Percentiles rank a stretch among this genome's conserved stretches.
These are phyloP conservation scores for Pichia sp. DNA, from an alignment of 1,139 yeast genomes.

Conservation along the genomic window DNA sequence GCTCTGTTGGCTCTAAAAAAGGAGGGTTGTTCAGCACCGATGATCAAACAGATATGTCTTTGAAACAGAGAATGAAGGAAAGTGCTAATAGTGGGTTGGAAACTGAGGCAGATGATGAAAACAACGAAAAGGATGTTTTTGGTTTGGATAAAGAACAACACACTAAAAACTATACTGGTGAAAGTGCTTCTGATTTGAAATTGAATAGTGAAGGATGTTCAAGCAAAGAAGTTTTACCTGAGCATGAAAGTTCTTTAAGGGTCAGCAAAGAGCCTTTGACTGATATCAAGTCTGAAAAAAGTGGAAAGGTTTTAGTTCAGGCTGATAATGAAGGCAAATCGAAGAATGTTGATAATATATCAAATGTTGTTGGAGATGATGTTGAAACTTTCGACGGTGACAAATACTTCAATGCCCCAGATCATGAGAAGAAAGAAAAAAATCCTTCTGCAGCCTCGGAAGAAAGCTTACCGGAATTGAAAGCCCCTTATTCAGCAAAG, in stretches of 20 bases:
- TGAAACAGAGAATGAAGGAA: not conserved
- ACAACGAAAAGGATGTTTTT: not conserved
- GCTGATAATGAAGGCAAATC: no score
- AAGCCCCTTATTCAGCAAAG: not conserved
- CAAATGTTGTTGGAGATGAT: not conserved
- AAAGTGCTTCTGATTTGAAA: not conserved
- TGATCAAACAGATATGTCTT: not conserved
- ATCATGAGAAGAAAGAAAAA: not conserved
- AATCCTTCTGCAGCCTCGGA: not conserved
- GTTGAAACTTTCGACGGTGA: constrained; percentile 5
- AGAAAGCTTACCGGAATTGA: not conserved
- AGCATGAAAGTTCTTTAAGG: not conserved
- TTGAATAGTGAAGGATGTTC: not conserved
- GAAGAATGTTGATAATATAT: not conserved
- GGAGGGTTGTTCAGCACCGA: not conserved
- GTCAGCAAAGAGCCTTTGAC: no score
- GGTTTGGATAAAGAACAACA: not conserved
- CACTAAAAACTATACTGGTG: not conserved
- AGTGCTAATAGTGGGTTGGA: no score
- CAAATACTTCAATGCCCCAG: constrained; percentile 3
- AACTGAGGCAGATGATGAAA: not conserved
- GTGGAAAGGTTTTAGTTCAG: no score
- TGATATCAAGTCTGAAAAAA: no score
- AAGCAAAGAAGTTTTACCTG: not conserved
- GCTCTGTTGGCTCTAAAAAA: not conserved